Base-by-base conservation (phyloP, 371 early-diverging fungal species). In the Circinella umbellata region DNA sequence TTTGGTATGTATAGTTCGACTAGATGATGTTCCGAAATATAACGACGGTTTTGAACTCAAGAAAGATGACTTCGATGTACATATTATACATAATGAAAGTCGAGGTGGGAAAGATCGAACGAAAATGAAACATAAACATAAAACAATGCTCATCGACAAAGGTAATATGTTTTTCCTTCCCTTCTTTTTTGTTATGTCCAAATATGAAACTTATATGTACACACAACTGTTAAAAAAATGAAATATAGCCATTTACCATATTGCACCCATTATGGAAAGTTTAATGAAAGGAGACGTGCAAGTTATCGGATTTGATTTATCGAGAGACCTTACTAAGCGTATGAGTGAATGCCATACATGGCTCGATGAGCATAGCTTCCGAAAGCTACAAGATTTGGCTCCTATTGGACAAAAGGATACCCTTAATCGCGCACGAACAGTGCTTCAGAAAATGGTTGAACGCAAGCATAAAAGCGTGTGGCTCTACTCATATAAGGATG, bases 401-500 rank as follows among this genome's bases (percentile, higher is more conserved):
- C 73, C 66, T 42, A 66, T 74, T 38, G 67, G 65, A 17, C 82
- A 81, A 55, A 73, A 75, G 68, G 83, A 81, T 72, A 81, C 78
- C 49, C 69, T 85, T 11, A 67, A 46, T 61, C 81, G 90, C 39
- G 88, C 89, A 0, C 85, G 88, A 66, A 86, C 88, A 63, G 84
- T 87, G 5, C 84, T 89, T 20, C 86, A 88, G 54, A 86, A 90
- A 71, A 69, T 86, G 5, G 85, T 89, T 49, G 80, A 86, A 55
- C 80, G 85, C n/a, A 86, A 85, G 35, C 85, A 84, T 39, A 81
- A 76, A 64, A 87, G 85, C 68, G 86, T 92, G 8, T 93, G 93
- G 93, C 78, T 93, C 14, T 92, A 92, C 74, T 88, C 92, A 0
- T 86, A 88, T 67, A 85, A 87, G 61, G 91, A 90, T 73, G 91